These are phyloP conservation scores for Paraglomus brasilianum DNA, from an alignment of 192 early-diverging fungal genomes.

Conservation along the genomic window DNA sequence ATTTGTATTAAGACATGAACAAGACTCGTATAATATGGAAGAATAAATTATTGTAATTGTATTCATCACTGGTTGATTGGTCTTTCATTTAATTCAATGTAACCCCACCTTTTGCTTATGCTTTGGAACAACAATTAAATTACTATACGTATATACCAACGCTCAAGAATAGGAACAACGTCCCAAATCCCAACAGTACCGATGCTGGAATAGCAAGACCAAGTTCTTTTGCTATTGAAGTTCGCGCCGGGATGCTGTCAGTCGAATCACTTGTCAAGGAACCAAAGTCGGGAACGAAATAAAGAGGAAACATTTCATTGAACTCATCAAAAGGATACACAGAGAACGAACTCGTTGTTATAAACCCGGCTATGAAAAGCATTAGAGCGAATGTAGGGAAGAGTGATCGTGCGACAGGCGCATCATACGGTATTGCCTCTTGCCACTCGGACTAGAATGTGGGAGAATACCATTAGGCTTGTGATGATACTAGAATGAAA, in stretches of 20 bases:
- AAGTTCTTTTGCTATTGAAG: slow-evolving; percentile 29
- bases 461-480: too few relatives aligned
- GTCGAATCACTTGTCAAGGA: background rate
- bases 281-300: background rate
- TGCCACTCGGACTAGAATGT: slow-evolving; percentile 12
- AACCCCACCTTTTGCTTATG: slow-evolving; percentile 1
- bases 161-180: slow-evolving; percentile 39
- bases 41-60: too few relatives aligned
- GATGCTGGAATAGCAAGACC: slow-evolving; percentile 37
- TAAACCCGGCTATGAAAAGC: slow-evolving; percentile 16
- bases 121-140: background rate
- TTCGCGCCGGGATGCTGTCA: slow-evolving; percentile 15
- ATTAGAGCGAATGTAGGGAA: slow-evolving; percentile 19
- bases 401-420: slow-evolving; percentile 1
- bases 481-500: too few relatives aligned
- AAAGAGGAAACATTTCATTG: background rate
- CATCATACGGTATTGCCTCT: background rate
- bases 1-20: too few relatives aligned
- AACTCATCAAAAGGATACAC: slow-evolving; percentile 27
- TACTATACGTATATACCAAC: slow-evolving; percentile 46
- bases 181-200: slow-evolving; percentile 39
- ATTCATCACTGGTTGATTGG: too few relatives aligned
- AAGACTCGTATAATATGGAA: too few relatives aligned
- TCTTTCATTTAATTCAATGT: too few relatives aligned
- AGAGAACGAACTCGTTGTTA: slow-evolving; percentile 22